These are phyloP conservation scores for Cyclanthera cordifolia DNA, from an alignment of 306 rosid genomes.

Conservation along the genomic window DNA sequence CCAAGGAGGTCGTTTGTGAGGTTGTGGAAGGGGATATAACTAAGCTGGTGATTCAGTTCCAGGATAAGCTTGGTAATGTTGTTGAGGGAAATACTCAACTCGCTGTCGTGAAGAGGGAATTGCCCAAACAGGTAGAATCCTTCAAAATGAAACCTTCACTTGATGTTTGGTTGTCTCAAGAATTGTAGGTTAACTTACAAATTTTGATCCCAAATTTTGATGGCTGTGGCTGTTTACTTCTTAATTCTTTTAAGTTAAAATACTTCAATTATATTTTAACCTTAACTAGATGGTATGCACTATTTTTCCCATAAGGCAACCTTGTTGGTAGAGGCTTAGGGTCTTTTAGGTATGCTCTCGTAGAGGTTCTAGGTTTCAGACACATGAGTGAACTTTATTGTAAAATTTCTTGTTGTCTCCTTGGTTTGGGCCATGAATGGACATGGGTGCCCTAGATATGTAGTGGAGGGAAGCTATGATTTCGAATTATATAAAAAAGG, in stretches of 20 bases:
- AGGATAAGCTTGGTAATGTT: slow-evolving; percentile 87
- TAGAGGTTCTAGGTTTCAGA: too few relatives aligned
- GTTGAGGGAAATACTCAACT: slow-evolving; percentile 84
- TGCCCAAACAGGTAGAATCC: slow-evolving; percentile 64
- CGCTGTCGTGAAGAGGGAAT: slow-evolving; percentile 62
- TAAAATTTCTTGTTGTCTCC: too few relatives aligned
- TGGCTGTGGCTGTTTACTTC: background rate
- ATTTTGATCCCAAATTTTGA: background rate
- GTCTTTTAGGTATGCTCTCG: too few relatives aligned
- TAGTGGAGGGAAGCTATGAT: too few relatives aligned
- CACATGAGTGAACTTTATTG: too few relatives aligned
- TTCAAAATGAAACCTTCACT: background rate
- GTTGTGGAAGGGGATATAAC: slow-evolving; percentile 97
- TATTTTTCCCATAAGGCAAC: too few relatives aligned
- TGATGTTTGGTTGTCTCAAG: background rate
- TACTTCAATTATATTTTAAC: background rate
- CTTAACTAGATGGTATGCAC: background rate
- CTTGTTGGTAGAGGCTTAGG: too few relatives aligned
- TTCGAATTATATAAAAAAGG: too few relatives aligned
- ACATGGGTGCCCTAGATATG: too few relatives aligned
- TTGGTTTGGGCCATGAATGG: too few relatives aligned
- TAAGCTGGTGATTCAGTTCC: slow-evolving; percentile 59
- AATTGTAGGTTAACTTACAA: background rate
- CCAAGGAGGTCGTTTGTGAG: slow-evolving; percentile 92
- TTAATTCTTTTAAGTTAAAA: background rate